phyloP scores from a whole-genome alignment of 768 basidiomycete species.

The Mrakia frigida region DNA sequence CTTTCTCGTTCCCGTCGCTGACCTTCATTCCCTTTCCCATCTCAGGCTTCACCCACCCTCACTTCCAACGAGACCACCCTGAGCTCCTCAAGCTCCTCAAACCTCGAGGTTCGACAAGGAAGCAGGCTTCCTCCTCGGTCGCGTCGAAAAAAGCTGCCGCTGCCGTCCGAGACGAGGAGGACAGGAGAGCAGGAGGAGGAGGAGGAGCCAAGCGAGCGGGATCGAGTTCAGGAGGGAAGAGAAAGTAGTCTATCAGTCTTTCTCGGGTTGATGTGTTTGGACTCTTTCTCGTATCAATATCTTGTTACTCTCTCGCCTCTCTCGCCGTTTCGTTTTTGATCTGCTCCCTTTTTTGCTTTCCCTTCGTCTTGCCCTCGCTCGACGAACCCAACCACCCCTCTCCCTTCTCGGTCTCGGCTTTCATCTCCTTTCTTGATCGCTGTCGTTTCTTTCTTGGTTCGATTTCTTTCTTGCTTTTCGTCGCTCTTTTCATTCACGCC shows the following conservation, averaged over 20 bases:
- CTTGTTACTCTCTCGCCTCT: no score
- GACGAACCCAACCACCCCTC: neutral
- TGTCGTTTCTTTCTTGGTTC: neutral
- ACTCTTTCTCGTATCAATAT: neutral
- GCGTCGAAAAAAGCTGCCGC: slow-evolving; percentile 3
- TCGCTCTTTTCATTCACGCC: no score
- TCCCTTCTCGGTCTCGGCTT: slow-evolving; percentile 4
- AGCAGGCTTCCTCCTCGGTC: neutral
- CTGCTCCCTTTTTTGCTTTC: neutral
- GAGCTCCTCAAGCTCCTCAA: slow-evolving; percentile 24
- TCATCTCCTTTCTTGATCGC: neutral
- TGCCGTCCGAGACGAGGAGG: slow-evolving; percentile 1
- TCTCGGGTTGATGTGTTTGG: neutral
- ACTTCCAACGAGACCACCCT: slow-evolving; percentile 22
- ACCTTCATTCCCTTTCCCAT: neutral
- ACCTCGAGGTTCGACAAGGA: slow-evolving; percentile 1
- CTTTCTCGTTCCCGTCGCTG: neutral
- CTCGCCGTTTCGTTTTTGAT: neutral
- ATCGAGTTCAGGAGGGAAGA: no score
- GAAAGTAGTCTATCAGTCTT: neutral
- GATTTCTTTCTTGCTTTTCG: slow-evolving; percentile 3
- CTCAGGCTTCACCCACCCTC: slow-evolving; percentile 22
- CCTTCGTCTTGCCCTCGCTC: neutral
- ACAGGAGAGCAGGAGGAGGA: neutral
- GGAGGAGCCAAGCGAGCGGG: no score